These are phyloP conservation scores for Podila clonocystis DNA, from an alignment of 192 early-diverging fungal species.

Conservation along the genomic window DNA sequence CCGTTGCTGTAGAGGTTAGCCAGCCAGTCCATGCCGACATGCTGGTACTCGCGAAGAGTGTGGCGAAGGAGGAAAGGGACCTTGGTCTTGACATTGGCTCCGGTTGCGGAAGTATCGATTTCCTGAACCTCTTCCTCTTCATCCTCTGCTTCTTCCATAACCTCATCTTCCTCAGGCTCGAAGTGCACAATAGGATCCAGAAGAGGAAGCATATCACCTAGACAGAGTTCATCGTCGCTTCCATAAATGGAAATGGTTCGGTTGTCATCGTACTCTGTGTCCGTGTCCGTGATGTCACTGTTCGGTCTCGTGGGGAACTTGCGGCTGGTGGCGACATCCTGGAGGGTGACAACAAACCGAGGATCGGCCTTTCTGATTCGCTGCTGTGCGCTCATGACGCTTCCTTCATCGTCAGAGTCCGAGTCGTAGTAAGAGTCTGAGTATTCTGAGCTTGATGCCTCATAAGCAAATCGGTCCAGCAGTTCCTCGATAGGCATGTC, in stretches of 20 bases:
- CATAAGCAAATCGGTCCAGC: constrained; percentile 49
- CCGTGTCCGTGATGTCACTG: constrained; percentile 46
- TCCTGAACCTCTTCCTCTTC: neutral
- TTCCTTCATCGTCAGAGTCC: constrained; percentile 35
- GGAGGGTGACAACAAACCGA: constrained; percentile 39
- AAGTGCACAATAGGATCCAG: constrained; percentile 21
- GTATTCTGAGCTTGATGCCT: constrained; percentile 41
- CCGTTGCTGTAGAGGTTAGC: constrained; percentile 86
- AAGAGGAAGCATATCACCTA: constrained; percentile 38
- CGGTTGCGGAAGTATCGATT: constrained; percentile 48
- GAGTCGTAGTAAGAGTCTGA: constrained; percentile 47
- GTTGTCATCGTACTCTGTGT: constrained; percentile 46
- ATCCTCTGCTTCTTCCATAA: constrained; percentile 22
- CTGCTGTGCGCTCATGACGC: constrained; percentile 39
- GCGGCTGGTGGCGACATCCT: constrained; percentile 34
- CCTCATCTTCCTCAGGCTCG: constrained; percentile 12
- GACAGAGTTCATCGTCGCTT: constrained; percentile 46
- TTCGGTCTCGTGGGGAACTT: constrained; percentile 45
- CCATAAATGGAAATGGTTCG: constrained; percentile 43
- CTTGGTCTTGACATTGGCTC: constrained; percentile 57
- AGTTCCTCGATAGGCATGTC: constrained; percentile 57
- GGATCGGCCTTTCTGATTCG: constrained; percentile 28
- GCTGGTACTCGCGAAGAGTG: constrained; percentile 87
- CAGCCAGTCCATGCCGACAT: constrained; percentile 92
- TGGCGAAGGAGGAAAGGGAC: constrained; percentile 73